phyloP scores from a whole-genome alignment of 2,329 filamentous ascomycete species.

The Colletotrichum salicis region DNA sequence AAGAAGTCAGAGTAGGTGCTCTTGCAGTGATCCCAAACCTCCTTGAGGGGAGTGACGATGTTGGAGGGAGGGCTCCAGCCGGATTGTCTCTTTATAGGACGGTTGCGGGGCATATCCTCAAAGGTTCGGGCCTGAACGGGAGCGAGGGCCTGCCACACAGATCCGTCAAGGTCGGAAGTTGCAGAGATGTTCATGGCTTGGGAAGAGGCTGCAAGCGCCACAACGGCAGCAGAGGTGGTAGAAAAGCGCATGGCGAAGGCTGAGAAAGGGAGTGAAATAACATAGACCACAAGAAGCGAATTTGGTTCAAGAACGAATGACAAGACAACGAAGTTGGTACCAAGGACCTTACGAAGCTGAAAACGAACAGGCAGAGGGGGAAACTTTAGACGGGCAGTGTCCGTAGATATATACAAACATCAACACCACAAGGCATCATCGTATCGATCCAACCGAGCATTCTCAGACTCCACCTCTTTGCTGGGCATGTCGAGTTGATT shows the following conservation, averaged over 20 bases:
- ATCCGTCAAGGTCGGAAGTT: constrained; percentile 42
- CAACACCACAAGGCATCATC: not conserved
- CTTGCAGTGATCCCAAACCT: constrained; percentile 46
- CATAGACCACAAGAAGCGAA: constrained; percentile 11
- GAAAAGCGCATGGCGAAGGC: constrained; percentile 40
- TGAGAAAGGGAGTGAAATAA: not conserved
- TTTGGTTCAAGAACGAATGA: constrained; percentile 5
- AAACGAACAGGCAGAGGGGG: not conserved
- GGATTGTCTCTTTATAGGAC: constrained; percentile 41
- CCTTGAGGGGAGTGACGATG: constrained; percentile 40
- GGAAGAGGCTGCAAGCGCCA: constrained; percentile 40
- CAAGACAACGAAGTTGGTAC: constrained; percentile 11
- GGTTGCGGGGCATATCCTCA: constrained; percentile 36
- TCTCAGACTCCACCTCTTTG: not conserved
- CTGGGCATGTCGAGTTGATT: not conserved
- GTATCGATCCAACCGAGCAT: not conserved
- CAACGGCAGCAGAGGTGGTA: constrained; percentile 30
- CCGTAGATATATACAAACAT: constrained; percentile 7
- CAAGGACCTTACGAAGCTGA: constrained; percentile 17
- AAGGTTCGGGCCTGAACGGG: constrained; percentile 22
- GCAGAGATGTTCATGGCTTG: constrained; percentile 38
- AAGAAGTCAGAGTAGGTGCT: constrained; percentile 41
- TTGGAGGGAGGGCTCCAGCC: constrained; percentile 44
- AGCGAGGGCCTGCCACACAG: constrained; percentile 41
- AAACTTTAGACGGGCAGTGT: not conserved